Evolutionary conservation across 2,329 filamentous ascomycete species (phyloP), one percentile per base, ranked within the genome.

Genomic region (Ceratocystis cubensis): DNA sequence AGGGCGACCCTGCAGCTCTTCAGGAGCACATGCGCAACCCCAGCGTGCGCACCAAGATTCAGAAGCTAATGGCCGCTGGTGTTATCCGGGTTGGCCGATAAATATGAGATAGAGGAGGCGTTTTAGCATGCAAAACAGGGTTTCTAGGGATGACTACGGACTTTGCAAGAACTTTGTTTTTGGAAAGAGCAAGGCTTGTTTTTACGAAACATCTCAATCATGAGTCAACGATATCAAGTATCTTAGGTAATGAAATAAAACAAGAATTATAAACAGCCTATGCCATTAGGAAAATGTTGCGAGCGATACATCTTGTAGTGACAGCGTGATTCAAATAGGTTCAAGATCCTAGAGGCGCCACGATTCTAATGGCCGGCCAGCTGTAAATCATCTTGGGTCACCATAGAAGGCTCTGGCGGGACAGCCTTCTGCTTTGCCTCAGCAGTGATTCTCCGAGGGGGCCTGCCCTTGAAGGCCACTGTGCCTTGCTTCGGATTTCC

Each of bases 11-110:
- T 20, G 88, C 88, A 62, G 94, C 94, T 59, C 84, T 99, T 69
- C 88, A 95, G 75, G 93, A 99, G 76, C 95, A 99, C 78, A 96
- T 99, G 89, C 89, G 87, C 80, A 99, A 97, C 80, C 84, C 91
- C 0, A 83, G 81, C 67, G 89, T 99, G 71, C 83, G 86, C 68
- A 84, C 84, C 72, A 96, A 96, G 83, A 88, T 99, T 70, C 91
- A 96, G 81, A 96, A 96, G 79, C 80, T 97, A 72, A 87, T 96
- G 71, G 91, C 91, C 65, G 92, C 93, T 56, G 92, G 94, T 73
- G 91, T 96, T 15, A 96, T 96, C 72, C 85, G 89, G 56, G 81
- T 93, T 71, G 88, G 89, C 37, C 75, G 76, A 69, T 77, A 72
- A 73, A 61, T 5, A 30, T 13, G 5, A 63, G 22, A 37, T 15